Conservation (phyloP, 495 filamentous ascomycete species). For the Aspergillus egyptiacus region DNA sequence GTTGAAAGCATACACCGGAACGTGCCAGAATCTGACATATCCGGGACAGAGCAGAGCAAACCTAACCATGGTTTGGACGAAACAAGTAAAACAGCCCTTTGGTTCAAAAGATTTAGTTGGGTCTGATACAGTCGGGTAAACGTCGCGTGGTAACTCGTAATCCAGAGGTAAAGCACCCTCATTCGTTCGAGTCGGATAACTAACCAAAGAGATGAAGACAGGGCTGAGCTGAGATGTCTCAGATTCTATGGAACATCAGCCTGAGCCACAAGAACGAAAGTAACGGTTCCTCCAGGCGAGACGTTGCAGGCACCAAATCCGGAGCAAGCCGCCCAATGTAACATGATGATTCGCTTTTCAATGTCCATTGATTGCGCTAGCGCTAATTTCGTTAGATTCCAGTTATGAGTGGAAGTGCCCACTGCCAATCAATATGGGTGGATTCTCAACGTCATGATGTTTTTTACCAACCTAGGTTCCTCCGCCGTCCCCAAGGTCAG, state of each 20-base stretch:
- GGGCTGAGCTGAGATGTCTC: constrained; percentile 6
- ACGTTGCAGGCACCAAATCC: neutral
- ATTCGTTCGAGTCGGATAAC: neutral
- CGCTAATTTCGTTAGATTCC: neutral
- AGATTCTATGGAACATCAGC: neutral
- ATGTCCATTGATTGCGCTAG: no score
- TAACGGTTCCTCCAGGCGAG: neutral
- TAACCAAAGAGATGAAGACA: neutral
- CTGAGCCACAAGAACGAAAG: constrained; percentile 1
- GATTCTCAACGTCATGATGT: no score
- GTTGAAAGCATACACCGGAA: no score
- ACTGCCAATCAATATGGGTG: neutral
- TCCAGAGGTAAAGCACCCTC: no score
- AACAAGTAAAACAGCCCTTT: constrained; percentile 1
- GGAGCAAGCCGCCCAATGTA: neutral
- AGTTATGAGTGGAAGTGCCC: no score
- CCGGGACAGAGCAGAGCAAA: no score
- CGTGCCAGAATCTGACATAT: no score
- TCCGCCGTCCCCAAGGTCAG: no score
- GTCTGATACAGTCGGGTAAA: no score
- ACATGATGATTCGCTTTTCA: constrained; percentile 8
- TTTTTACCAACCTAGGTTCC: no score
- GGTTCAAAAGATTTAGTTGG: neutral
- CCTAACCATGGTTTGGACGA: neutral
- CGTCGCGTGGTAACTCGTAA: no score